Evolutionary conservation across 2,329 filamentous ascomycete genomes (phyloP).

Genomic region (Colletotrichum cereale): DNA sequence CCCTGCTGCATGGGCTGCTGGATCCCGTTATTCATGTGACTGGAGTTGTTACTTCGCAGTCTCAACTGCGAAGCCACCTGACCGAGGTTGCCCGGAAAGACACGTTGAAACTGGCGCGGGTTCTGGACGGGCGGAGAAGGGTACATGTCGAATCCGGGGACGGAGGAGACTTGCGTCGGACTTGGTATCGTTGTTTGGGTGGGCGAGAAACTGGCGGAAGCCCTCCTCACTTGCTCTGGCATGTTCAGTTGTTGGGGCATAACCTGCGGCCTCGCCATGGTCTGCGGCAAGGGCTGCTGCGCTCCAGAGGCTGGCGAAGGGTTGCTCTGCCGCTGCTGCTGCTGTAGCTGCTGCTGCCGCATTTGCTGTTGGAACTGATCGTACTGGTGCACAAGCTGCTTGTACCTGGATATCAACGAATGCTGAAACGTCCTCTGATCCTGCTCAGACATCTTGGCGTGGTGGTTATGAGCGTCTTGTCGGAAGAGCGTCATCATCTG

Average conservation of each 20-base stretch:
- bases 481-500: slow-evolving; percentile 48
- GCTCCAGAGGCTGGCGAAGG: not conserved
- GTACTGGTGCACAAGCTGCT: not conserved
- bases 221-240: slow-evolving; percentile 4
- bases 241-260: slow-evolving; percentile 8
- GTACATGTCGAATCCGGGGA: slow-evolving; percentile 15
- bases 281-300: not conserved
- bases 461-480: slow-evolving; percentile 40
- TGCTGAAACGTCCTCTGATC: slow-evolving; percentile 17
- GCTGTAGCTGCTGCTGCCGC: not conserved
- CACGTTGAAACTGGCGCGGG: not conserved
- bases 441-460: slow-evolving; percentile 19
- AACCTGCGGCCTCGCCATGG: not conserved
- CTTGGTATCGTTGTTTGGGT: not conserved
- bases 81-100: not conserved
- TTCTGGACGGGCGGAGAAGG: slow-evolving; percentile 19
- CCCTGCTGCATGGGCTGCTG: slow-evolving; percentile 7
- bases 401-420: slow-evolving; percentile 27
- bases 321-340: not conserved
- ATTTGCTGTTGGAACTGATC: not conserved
- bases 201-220: slow-evolving; percentile 10
- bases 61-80: slow-evolving; percentile 4
- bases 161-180: not conserved
- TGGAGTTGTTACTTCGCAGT: slow-evolving; percentile 3
- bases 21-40: not conserved